These are phyloP conservation scores for Tetrahymena malaccensis DNA, from an alignment of 73 alveolate genomes.

Conservation along the genomic window DNA sequence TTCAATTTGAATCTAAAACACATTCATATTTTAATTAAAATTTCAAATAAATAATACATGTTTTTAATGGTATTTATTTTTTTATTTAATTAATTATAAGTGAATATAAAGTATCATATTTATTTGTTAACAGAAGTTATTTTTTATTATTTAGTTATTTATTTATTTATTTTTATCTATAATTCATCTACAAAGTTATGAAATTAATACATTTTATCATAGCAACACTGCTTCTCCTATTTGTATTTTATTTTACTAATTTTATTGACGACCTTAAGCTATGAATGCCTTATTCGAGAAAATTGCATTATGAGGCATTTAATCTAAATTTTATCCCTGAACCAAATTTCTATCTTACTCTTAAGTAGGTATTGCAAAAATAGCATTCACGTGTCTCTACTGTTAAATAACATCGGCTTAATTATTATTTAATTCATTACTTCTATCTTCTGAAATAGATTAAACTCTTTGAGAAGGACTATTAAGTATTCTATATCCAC, in stretches of 20 bases:
- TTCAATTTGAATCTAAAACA: too few species aligned
- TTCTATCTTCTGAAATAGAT: background rate
- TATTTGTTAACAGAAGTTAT: too few species aligned
- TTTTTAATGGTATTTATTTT: too few species aligned
- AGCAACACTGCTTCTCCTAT: background rate
- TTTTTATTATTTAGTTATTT: background rate
- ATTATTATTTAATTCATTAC: background rate
- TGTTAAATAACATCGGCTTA: background rate
- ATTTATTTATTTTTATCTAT: too few species aligned
- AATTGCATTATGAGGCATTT: background rate
- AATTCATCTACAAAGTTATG: too few species aligned
- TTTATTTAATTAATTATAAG: too few species aligned
- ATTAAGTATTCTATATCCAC: background rate
- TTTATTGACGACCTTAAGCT: background rate
- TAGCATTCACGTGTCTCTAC: background rate
- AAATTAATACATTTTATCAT: background rate
- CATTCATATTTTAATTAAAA: too few species aligned
- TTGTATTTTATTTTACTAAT: background rate
- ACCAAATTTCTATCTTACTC: background rate
- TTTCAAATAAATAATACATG: too few species aligned
- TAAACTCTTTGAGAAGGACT: background rate
- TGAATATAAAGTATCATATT: too few species aligned
- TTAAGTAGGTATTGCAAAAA: background rate
- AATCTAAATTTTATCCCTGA: background rate
- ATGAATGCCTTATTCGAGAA: background rate